These are phyloP conservation scores for Monosporascus sp. DNA, from an alignment of 2,329 filamentous ascomycete species.

Conservation along the genomic window DNA sequence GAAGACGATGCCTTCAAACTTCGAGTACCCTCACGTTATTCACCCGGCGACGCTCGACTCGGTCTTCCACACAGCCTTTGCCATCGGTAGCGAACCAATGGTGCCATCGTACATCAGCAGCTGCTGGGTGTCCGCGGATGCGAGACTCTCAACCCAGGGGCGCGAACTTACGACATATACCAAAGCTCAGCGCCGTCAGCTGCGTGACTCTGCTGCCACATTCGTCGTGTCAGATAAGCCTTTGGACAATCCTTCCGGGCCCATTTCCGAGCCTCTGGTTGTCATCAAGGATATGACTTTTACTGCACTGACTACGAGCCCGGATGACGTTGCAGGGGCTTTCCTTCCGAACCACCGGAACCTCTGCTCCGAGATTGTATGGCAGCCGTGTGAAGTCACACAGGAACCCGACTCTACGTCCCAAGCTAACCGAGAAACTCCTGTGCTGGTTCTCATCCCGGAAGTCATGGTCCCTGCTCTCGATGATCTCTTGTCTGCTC, in stretches of 20 bases:
- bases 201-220: slow-evolving; percentile 35
- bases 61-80: slow-evolving; percentile 49
- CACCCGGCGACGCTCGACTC: slow-evolving; percentile 54
- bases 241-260: slow-evolving; percentile 9
- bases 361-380: slow-evolving; percentile 44
- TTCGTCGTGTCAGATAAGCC: slow-evolving; percentile 37
- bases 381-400: slow-evolving; percentile 27
- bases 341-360: slow-evolving; percentile 46
- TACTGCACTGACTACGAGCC: slow-evolving; percentile 29
- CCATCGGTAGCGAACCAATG: slow-evolving; percentile 41
- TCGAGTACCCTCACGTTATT: slow-evolving; percentile 50
- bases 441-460: slow-evolving; percentile 13
- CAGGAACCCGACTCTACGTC: not conserved
- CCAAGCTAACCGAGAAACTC: not conserved
- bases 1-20: slow-evolving; percentile 46
- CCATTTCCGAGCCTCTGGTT: slow-evolving; percentile 28
- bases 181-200: slow-evolving; percentile 28
- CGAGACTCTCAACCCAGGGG: slow-evolving; percentile 24
- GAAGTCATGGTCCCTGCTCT: not conserved
- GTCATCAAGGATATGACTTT: slow-evolving; percentile 41
- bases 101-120: slow-evolving; percentile 42
- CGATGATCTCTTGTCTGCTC: slow-evolving; percentile 2
- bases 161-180: slow-evolving; percentile 37
- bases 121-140: slow-evolving; percentile 39
- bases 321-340: slow-evolving; percentile 16